These are phyloP conservation scores for Aspergillus clavatus DNA, from an alignment of 2,329 filamentous ascomycete genomes.

Conservation along the genomic window DNA sequence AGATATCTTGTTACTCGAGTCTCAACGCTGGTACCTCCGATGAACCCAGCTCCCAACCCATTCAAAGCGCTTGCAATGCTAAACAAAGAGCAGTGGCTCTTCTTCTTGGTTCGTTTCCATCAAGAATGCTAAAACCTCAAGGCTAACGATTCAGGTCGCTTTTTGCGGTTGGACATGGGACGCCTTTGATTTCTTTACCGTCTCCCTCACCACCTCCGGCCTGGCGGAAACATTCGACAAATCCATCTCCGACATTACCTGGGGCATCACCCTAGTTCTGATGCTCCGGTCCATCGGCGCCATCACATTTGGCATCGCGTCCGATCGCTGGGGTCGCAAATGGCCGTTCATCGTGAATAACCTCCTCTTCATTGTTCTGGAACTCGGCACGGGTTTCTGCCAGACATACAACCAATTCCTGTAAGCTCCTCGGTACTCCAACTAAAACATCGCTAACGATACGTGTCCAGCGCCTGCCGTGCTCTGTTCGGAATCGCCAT, in stretches of 20 bases:
- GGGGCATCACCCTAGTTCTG: conserved; percentile 54
- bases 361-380: conserved; percentile 56
- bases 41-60: conserved; percentile 52
- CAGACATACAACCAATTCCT: conserved; percentile 56
- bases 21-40: conserved; percentile 52
- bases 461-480: conserved; percentile 43
- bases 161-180: conserved; percentile 52
- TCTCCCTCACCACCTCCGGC: conserved; percentile 52
- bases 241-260: conserved; percentile 55
- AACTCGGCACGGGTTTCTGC: conserved; percentile 57
- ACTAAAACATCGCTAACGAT: background rate
- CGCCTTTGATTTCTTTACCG: conserved; percentile 60
- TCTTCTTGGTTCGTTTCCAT: conserved; percentile 44
- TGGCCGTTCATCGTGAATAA: conserved; percentile 60
- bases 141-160: conserved; percentile 26
- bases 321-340: conserved; percentile 53
- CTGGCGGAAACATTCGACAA: conserved; percentile 52
- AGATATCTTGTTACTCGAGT: conserved; percentile 52
- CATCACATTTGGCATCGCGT: conserved; percentile 51
- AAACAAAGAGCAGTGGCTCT: conserved; percentile 55
- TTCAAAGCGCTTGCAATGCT: conserved; percentile 48
- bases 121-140: too few relatives aligned
- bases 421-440: background rate
- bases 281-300: conserved; percentile 59
- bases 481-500: conserved; percentile 61